phyloP scores from a whole-genome alignment of 2,329 filamentous ascomycete species.

The Penicillium freii region DNA sequence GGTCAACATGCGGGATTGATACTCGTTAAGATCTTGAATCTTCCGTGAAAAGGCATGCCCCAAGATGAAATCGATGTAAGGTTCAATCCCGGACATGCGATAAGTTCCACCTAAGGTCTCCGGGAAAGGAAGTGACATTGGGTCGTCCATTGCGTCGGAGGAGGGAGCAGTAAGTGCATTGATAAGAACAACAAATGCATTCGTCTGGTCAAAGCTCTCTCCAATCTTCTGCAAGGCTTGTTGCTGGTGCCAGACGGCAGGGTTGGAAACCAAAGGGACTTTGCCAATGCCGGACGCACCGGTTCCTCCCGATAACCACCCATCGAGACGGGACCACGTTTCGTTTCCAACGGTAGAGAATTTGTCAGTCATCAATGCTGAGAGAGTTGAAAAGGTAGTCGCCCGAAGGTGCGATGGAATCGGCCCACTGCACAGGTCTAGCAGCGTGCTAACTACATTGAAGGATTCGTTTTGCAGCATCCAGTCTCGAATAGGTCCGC shows the following conservation, averaged over 20 bases:
- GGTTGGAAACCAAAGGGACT: constrained; percentile 43
- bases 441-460: constrained; percentile 69
- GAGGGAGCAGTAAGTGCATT: constrained; percentile 66
- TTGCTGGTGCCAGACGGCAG: constrained; percentile 49
- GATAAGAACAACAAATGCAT: constrained; percentile 77
- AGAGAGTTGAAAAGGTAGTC: constrained; percentile 76
- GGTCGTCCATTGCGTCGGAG: constrained; percentile 50
- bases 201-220: constrained; percentile 78
- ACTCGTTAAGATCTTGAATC: constrained; percentile 63
- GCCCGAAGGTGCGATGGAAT: constrained; percentile 77
- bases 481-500: constrained; percentile 68
- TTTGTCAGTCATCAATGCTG: constrained; percentile 74
- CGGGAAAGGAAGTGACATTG: constrained; percentile 79
- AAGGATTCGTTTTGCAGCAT: constrained; percentile 67
- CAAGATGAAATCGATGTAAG: constrained; percentile 88
- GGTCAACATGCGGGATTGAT: constrained; percentile 70
- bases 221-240: constrained; percentile 72
- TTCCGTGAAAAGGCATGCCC: constrained; percentile 72
- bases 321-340: constrained; percentile 79
- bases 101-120: constrained; percentile 76
- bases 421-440: constrained; percentile 73
- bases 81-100: constrained; percentile 81
- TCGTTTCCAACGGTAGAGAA: constrained; percentile 62
- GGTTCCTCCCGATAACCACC: constrained; percentile 66
- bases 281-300: constrained; percentile 48